Evolutionary conservation across 352 stramenopile species (phyloP), one percentile per base, ranked within the genome.

Genomic region (Phytophthora idaei): DNA sequence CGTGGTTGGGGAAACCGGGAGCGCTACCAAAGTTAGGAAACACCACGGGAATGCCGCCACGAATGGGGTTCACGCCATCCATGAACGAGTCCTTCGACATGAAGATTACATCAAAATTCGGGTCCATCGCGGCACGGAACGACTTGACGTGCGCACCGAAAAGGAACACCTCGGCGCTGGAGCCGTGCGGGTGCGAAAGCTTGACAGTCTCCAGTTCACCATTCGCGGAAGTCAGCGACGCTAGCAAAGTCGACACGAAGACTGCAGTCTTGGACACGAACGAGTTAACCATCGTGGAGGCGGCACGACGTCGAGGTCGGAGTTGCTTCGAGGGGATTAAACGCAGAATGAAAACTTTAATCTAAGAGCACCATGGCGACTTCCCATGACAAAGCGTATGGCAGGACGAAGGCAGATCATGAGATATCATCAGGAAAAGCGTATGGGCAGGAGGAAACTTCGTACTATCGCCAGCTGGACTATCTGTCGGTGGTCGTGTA

Each of bases 1-100:
- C 93, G 73, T 98, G 92, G 50, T 90, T 84, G 1, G 85, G 83
- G 53, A 92, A 87, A 46, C 61, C 72, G 2, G 55, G 44, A 0
- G 71, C 68, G 15, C 46, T 60, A 31, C 88, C 90, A 74, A 98
- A 98, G 65, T 97, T 85, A 25, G 93, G 93, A 72, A 98, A 98
- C 12, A 97, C 88, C 2, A 98, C 53, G 1, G 93, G 93, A 31
- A 98, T 95, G 11, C 92, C 92, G 37, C 93, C 92, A 11, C 91
- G 78, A 55, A 97, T 92, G 15, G 93, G 78, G 64, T 95, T 97
- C 31, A 63, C 79, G 42, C 89, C 86, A 66, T 98, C 80, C 25
- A 93, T 59, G 17, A 76, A 80, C 21, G 89, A 85, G 70, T 95
- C 78, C 5, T 80, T 71, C n/a, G 82, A 95, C 28, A 97, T 48